phyloP scores from a whole-genome alignment of 2,329 filamentous ascomycete species.

The Monosporascus sp. region DNA sequence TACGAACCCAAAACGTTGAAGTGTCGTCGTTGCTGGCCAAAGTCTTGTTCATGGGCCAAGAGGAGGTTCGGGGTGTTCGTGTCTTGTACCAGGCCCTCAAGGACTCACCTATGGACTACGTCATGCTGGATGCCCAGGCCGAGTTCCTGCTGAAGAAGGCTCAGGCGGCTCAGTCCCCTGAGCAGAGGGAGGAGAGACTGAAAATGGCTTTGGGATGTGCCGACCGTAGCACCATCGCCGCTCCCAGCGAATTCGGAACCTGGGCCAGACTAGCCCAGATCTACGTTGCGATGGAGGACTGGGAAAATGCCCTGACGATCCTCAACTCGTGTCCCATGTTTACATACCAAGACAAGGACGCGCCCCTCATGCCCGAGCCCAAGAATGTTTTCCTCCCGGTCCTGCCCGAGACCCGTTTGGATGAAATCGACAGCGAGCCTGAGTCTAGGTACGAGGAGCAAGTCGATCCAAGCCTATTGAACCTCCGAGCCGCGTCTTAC shows the following conservation, averaged over 20 bases:
- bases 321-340: conserved; percentile 99
- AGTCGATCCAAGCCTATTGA: conserved; percentile 80
- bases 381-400: conserved; percentile 83
- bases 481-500: conserved; percentile 82
- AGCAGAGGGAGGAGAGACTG: conserved; percentile 60
- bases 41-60: conserved; percentile 89
- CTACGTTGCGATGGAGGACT: conserved; percentile 90
- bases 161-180: conserved; percentile 44
- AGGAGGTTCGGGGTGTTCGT: conserved; percentile 92
- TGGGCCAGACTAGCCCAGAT: conserved; percentile 93
- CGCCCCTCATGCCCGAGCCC: conserved; percentile 89
- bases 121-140: conserved; percentile 90
- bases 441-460: conserved; percentile 76
- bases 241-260: conserved; percentile 93
- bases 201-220: conserved; percentile 89
- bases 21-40: conserved; percentile 89
- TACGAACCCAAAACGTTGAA: conserved; percentile 83
- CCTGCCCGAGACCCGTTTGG: conserved; percentile 80
- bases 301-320: conserved; percentile 91
- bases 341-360: conserved; percentile 97
- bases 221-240: conserved; percentile 89
- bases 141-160: conserved; percentile 88
- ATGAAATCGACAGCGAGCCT: conserved; percentile 92
- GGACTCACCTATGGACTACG: conserved; percentile 94
- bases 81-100: conserved; percentile 83